phyloP scores from a whole-genome alignment of 108 stramenopile species.

The Conticribra weissflogii region DNA sequence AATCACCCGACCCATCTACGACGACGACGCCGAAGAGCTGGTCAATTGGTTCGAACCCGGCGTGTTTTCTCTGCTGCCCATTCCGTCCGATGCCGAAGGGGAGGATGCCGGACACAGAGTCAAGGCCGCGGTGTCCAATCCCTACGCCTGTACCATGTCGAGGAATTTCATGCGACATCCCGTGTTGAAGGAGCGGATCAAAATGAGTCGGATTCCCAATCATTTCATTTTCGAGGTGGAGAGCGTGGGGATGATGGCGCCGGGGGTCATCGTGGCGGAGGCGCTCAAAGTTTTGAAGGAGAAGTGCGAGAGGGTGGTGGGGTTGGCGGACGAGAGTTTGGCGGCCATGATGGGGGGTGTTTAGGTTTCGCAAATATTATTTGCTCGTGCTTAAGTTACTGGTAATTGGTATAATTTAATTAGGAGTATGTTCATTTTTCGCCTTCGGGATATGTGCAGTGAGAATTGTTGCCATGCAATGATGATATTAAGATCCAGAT shows the following conservation, averaged over 20 bases:
- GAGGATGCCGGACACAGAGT: conserved; percentile 35
- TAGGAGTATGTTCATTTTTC: too few species aligned
- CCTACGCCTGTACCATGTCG: conserved; percentile 97
- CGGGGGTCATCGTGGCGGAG: conserved; percentile 85
- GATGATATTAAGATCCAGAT: too few species aligned
- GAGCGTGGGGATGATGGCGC: conserved; percentile 89
- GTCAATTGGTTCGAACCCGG: conserved; percentile 89
- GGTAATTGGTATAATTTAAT: too few species aligned
- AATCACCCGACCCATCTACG: conserved; percentile 69
- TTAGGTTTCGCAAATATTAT: too few species aligned
- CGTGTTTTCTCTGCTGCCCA: conserved; percentile 78
- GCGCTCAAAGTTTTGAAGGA: conserved; percentile 75
- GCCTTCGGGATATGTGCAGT: too few species aligned
- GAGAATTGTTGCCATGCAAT: too few species aligned
- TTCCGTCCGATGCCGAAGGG: conserved; percentile 23
- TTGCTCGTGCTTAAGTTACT: too few species aligned
- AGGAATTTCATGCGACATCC: conserved; percentile 94
- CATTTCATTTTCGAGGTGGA: conserved; percentile 98
- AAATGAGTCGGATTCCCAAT: conserved; percentile 86
- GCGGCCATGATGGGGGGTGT: conserved; percentile 5
- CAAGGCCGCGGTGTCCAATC: conserved; percentile 77
- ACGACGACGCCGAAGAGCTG: conserved; percentile 86
- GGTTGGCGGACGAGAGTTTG: conserved; percentile 28
- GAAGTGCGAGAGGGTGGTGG: conserved; percentile 59
- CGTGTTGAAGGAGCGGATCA: conserved; percentile 71